Evolutionary conservation across 768 basidiomycete species (phyloP).

Genomic region (Amanita muscaria): DNA sequence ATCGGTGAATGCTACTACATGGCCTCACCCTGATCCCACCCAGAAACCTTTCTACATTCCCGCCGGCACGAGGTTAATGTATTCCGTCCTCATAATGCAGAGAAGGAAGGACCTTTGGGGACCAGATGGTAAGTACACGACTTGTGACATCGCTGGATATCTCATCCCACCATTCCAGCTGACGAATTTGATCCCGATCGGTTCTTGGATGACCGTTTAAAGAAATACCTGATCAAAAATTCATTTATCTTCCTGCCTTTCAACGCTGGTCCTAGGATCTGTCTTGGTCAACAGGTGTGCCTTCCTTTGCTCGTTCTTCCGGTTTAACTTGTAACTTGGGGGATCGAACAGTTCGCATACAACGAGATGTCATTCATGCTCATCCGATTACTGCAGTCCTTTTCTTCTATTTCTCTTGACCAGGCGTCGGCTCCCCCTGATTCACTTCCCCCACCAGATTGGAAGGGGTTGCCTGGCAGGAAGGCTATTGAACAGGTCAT

Average conservation of each 20-base stretch:
- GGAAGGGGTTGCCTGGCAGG: constrained; percentile 37
- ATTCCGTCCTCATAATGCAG: constrained; percentile 60
- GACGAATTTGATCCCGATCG: constrained; percentile 65
- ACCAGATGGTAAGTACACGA: constrained; percentile 45
- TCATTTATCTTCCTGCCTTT: constrained; percentile 67
- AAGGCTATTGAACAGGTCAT: constrained; percentile 42
- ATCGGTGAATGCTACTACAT: constrained; percentile 37
- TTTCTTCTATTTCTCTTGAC: constrained; percentile 39
- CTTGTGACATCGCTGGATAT: neutral
- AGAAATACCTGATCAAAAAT: constrained; percentile 53
- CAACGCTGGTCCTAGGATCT: constrained; percentile 52
- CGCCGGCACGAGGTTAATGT: constrained; percentile 37
- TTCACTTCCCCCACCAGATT: constrained; percentile 36
- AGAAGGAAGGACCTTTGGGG: constrained; percentile 62
- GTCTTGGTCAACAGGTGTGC: constrained; percentile 54
- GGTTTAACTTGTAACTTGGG: neutral
- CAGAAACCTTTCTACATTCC: constrained; percentile 49
- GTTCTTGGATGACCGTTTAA: constrained; percentile 55
- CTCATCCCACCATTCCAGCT: constrained; percentile 25
- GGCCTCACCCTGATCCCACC: constrained; percentile 35
- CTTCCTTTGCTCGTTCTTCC: neutral
- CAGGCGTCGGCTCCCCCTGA: constrained; percentile 33
- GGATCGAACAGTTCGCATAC: constrained; percentile 45
- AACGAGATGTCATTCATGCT: constrained; percentile 59
- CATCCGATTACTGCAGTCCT: constrained; percentile 51